Percentiles rank a stretch among this genome's conserved stretches.
Evolutionary conservation across 805 yeast genomes (phyloP).

Genomic region (Isabelozyma heimii): DNA sequence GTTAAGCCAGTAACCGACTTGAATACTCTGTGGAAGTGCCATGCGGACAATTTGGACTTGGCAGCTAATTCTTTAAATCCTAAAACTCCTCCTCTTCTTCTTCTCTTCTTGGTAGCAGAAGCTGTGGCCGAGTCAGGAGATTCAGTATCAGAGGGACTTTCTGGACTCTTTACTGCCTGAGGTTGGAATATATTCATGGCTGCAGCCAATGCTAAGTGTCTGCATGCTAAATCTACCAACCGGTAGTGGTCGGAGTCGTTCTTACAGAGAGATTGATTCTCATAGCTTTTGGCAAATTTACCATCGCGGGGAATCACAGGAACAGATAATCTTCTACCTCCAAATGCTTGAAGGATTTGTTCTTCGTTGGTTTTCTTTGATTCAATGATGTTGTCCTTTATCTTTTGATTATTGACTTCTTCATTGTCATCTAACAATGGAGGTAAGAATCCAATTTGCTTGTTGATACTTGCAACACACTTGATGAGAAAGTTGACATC

Average conservation of each 20-base stretch:
- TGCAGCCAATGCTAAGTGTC: slow-evolving; percentile 81
- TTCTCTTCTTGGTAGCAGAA: slow-evolving; percentile 30
- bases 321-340: slow-evolving; percentile 22
- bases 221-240: slow-evolving; percentile 73
- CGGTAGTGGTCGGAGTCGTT: slow-evolving; percentile 68
- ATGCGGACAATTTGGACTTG: slow-evolving; percentile 77
- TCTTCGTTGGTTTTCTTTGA: slow-evolving; percentile 21
- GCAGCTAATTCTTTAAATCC: slow-evolving; percentile 88
- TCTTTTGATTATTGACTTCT: slow-evolving; percentile 32
- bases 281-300: slow-evolving; percentile 21
- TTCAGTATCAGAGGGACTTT: slow-evolving; percentile 14
- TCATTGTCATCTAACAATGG: slow-evolving; percentile 49
- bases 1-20: slow-evolving; percentile 83
- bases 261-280: slow-evolving; percentile 37
- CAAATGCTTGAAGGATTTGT: slow-evolving; percentile 19
- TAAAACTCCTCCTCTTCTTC: slow-evolving; percentile 73
- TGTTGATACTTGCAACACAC: slow-evolving; percentile 56
- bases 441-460: slow-evolving; percentile 54
- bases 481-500: slow-evolving; percentile 43
- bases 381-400: slow-evolving; percentile 35
- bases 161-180: slow-evolving; percentile 14
- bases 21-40: slow-evolving; percentile 93
- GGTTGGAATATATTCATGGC: slow-evolving; percentile 40
- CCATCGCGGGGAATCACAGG: slow-evolving; percentile 27
- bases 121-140: slow-evolving; percentile 6